Evolutionary conservation across 2,329 filamentous ascomycete genomes (phyloP).

Genomic region (Mariannaea elegans): DNA sequence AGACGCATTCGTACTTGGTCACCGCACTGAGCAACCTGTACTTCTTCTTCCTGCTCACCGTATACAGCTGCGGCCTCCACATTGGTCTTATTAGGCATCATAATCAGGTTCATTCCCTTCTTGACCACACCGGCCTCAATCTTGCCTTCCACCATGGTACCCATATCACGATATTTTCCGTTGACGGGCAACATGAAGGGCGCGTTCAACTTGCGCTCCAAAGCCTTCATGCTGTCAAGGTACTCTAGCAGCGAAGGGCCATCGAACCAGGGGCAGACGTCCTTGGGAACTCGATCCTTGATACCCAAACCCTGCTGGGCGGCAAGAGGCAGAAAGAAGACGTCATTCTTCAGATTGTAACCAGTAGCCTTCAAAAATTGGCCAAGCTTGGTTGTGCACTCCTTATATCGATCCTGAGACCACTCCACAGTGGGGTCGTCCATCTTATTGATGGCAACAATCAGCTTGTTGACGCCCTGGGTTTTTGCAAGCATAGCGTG

Average conservation of each 20-base stretch:
- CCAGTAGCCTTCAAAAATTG: constrained; percentile 91
- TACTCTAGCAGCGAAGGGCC: constrained; percentile 94
- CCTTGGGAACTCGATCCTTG: constrained; percentile 85
- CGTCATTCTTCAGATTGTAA: constrained; percentile 92
- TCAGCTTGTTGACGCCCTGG: constrained; percentile 95
- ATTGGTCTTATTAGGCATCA: constrained; percentile 94
- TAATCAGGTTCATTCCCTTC: constrained; percentile 84
- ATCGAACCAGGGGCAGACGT: constrained; percentile 82
- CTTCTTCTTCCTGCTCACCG: constrained; percentile 95
- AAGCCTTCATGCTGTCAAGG: constrained; percentile 89
- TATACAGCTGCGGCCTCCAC: constrained; percentile 87
- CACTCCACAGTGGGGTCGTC: constrained; percentile 96
- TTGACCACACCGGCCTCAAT: constrained; percentile 94
- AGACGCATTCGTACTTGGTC: constrained; percentile 94
- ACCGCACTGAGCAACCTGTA: constrained; percentile 82
- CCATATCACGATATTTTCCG: constrained; percentile 96
- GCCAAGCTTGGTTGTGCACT: constrained; percentile 89
- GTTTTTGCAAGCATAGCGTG: constrained; percentile 98
- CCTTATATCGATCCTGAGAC: constrained; percentile 91
- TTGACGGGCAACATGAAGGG: constrained; percentile 99
- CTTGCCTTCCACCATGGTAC: constrained; percentile 97
- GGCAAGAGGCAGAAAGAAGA: constrained; percentile 96
- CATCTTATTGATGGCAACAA: constrained; percentile 99
- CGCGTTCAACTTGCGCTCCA: constrained; percentile 95
- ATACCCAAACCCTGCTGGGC: constrained; percentile 88